These are phyloP conservation scores for Periconia sp. DNA, from an alignment of 2,329 filamentous ascomycete genomes.

Conservation along the genomic window DNA sequence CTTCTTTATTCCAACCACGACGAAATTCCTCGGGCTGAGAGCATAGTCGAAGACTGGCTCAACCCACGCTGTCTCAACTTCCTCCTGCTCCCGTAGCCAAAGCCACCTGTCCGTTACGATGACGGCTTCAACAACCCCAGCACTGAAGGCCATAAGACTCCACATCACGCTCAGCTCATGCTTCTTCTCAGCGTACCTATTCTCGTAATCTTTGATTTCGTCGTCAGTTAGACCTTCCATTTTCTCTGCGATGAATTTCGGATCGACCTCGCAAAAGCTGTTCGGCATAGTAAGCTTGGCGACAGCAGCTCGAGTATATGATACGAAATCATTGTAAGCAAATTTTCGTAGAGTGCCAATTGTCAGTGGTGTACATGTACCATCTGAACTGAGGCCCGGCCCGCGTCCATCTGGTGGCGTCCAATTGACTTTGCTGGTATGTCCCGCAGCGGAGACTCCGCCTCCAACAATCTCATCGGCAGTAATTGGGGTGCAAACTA, in stretches of 20 bases:
- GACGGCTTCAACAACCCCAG: constrained; percentile 83
- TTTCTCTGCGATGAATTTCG: constrained; percentile 64
- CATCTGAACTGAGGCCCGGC: constrained; percentile 44
- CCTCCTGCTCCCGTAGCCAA: constrained; percentile 78
- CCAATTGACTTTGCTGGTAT: constrained; percentile 41
- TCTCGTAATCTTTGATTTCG: constrained; percentile 75
- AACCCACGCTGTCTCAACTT: constrained; percentile 81
- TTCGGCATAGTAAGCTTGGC: constrained; percentile 65
- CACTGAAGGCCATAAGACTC: constrained; percentile 96
- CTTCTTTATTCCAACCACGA: constrained; percentile 88
- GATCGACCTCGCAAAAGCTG: constrained; percentile 42
- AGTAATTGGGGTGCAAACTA: constrained; percentile 66
- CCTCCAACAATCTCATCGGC: constrained; percentile 47
- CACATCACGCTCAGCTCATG: constrained; percentile 87
- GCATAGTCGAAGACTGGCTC: constrained; percentile 91
- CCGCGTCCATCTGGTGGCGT: constrained; percentile 57
- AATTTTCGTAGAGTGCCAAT: constrained; percentile 83
- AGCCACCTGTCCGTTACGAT: constrained; percentile 91
- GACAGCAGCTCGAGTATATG: constrained; percentile 82
- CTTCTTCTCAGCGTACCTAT: constrained; percentile 67
- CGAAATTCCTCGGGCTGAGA: constrained; percentile 86
- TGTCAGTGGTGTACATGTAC: constrained; percentile 78
- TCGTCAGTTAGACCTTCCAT: constrained; percentile 75
- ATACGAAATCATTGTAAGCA: constrained; percentile 75
- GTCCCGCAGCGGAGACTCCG: constrained; percentile 36